Evolutionary conservation across 202 grass and related monocot species (phyloP).

Genomic region (Brachypodium distachyon): DNA sequence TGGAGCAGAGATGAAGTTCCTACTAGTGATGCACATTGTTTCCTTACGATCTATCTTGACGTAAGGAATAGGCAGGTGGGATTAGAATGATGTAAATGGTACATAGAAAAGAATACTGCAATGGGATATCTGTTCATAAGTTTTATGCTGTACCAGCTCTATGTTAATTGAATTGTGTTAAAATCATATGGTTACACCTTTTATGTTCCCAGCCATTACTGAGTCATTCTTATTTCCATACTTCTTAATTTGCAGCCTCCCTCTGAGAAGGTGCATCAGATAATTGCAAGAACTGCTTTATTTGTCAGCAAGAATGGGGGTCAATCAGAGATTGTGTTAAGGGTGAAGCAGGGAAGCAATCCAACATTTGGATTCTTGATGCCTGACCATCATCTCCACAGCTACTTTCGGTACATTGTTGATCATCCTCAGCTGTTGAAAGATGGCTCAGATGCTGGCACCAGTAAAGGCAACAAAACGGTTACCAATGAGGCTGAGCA

Average conservation of each 20-base stretch:
- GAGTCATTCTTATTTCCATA: background rate
- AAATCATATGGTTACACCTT: slow-evolving; percentile 18
- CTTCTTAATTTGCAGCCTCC: slow-evolving; percentile 52
- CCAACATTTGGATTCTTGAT: slow-evolving; percentile 90
- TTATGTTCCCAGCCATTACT: slow-evolving; percentile 26
- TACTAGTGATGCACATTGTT: slow-evolving; percentile 77
- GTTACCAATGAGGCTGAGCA: slow-evolving; percentile 2
- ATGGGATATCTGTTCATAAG: slow-evolving; percentile 28
- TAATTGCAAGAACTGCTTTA: slow-evolving; percentile 79
- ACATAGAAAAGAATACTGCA: slow-evolving; percentile 36
- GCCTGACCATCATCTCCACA: slow-evolving; percentile 81
- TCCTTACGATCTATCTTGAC: slow-evolving; percentile 83
- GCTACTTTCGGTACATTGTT: slow-evolving; percentile 71
- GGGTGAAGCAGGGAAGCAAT: slow-evolving; percentile 85
- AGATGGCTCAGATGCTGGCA: slow-evolving; percentile 13
- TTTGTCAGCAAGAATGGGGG: slow-evolving; percentile 81
- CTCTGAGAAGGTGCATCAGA: slow-evolving; percentile 86
- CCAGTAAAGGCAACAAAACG: slow-evolving; percentile 13
- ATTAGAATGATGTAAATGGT: slow-evolving; percentile 76
- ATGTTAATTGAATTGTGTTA: slow-evolving; percentile 1
- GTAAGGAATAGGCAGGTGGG: slow-evolving; percentile 91
- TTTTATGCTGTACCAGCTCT: slow-evolving; percentile 24
- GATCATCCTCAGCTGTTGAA: slow-evolving; percentile 68
- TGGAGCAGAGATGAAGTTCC: slow-evolving; percentile 97
- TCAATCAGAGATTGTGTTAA: slow-evolving; percentile 90